Conservation (phyloP, 176 grass and related monocot species). For the bread wheat (Triticum aestivum) region IWGSC_CS_RefSeq_v2.1 NC_057801.1:114494028-114494527, state of each 20-base stretch:
- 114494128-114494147: too few species aligned
- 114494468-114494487: background rate
- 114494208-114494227: background rate
- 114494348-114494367: background rate
- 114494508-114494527: background rate
- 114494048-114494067: too few species aligned
- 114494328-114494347: background rate
- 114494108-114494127: too few species aligned
- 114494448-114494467: background rate
- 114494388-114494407: background rate
- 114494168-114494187: too few species aligned
- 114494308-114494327: background rate
- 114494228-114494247: background rate
- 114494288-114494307: background rate
- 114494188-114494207: background rate
- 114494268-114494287: background rate
- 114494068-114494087: too few species aligned
- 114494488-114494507: background rate
- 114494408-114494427: background rate
- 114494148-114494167: too few species aligned
- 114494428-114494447: background rate
- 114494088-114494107: too few species aligned
- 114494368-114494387: background rate
- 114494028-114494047: too few species aligned
- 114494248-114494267: background rate